A percentile compares a stretch with the other conserved stretches of the same genome.
phyloP scores from a whole-genome alignment of 83 land plant genomes.

The Larix sibirica region DNA sequence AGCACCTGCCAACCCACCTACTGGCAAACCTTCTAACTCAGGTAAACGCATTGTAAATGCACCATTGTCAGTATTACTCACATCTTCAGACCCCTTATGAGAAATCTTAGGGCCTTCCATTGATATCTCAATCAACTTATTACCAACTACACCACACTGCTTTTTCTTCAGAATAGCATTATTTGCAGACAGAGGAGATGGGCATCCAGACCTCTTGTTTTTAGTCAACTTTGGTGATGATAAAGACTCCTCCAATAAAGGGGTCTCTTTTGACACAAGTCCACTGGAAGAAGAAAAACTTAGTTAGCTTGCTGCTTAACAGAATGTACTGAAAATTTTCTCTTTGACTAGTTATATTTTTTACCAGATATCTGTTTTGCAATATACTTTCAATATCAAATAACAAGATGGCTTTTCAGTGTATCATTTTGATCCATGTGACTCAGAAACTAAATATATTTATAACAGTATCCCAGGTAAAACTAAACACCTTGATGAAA shows the following conservation, averaged over 20 bases:
- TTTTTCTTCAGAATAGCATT: not conserved
- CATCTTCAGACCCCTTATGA: not conserved
- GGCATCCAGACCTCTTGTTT: not conserved
- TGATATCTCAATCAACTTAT: not conserved
- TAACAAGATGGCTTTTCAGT: no score
- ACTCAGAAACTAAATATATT: not conserved
- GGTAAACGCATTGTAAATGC: not conserved
- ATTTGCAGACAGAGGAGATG: not conserved
- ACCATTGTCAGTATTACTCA: not conserved
- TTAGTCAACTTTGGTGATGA: not conserved
- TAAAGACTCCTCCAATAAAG: slow-evolving; percentile 5
- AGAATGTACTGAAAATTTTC: not conserved
- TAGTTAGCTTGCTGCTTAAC: not conserved
- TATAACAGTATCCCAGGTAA: not conserved
- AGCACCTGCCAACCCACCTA: not conserved
- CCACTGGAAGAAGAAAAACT: slow-evolving; percentile 6
- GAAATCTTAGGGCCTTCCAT: not conserved
- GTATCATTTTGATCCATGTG: no score
- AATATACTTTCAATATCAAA: no score
- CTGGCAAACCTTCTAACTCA: not conserved
- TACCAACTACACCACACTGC: not conserved
- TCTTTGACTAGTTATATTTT: not conserved
- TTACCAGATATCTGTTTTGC: no score
- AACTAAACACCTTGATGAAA: not conserved
- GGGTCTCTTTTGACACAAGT: not conserved